phyloP scores from a whole-genome alignment of 2,329 filamentous ascomycete species.

The Colletotrichum magnum region DNA sequence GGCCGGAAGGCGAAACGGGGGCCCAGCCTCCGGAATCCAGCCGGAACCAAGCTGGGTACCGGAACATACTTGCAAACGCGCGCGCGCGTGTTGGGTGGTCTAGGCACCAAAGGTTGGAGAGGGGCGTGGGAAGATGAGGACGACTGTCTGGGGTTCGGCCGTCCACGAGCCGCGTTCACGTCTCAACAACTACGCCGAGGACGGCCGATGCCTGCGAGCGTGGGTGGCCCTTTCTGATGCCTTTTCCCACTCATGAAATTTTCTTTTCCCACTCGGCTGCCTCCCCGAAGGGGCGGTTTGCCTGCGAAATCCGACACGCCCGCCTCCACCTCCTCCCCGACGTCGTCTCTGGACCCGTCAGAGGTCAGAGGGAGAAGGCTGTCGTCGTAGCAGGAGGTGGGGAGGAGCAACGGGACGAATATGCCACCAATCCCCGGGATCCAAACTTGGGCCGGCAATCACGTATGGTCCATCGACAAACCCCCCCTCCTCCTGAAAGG shows the following conservation, averaged over 20 bases:
- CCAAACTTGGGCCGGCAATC: neutral
- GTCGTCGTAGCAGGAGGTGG: neutral
- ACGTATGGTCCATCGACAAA: neutral
- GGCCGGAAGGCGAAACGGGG: conserved; percentile 29
- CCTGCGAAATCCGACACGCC: neutral
- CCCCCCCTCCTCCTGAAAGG: neutral
- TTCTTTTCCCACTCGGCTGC: neutral
- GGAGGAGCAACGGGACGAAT: neutral
- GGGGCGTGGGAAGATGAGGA: too few relatives aligned
- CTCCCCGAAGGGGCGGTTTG: neutral
- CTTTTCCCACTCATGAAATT: neutral
- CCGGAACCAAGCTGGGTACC: neutral
- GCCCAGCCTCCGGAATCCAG: neutral
- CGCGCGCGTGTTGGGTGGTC: neutral
- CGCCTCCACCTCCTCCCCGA: neutral
- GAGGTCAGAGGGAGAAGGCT: neutral
- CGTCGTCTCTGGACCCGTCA: too few relatives aligned
- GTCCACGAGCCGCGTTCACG: conserved; percentile 15
- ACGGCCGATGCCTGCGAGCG: conserved; percentile 23
- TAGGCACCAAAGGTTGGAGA: too few relatives aligned
- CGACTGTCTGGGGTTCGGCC: conserved; percentile 1
- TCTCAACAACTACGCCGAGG: conserved; percentile 16
- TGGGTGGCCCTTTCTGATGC: neutral
- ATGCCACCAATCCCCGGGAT: neutral
- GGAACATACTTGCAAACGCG: neutral